Base-by-base conservation (phyloP, 139 green algal species). In the Zygnema circumcarinatum region DNA sequence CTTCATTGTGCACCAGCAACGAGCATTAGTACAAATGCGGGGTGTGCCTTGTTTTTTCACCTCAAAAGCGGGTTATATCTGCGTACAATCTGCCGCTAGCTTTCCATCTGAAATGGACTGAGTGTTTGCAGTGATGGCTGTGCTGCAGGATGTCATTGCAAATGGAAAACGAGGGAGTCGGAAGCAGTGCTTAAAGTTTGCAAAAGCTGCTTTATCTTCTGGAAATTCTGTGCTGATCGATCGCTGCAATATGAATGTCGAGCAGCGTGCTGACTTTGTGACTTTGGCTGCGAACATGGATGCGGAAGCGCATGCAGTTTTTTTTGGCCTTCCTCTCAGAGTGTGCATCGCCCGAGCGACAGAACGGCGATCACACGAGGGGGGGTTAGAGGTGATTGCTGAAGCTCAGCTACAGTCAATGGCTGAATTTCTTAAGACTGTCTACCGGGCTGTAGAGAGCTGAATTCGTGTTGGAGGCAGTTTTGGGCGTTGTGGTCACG, bases 201-300 rank as follows among this genome's bases (percentile, higher is more conserved):
- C 89, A 1, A 33, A 20, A 0, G 3, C n/a, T 21, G 91, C 92
- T 0, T 81, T 97, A 29, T n/a, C 31, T 0, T 36, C 53, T 0
- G 88, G 93, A 0, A 21, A 36, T 0, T 81, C 84, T 79, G 90
- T 93, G 39, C 52, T 96, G 7, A 88, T 96, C 3, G 94, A 97
- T 91, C 88, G 94, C n/a, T 95, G 90, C 73, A 94, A 98, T 75
- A 72, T 89, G 0, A 86, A 92, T 76, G 32, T 39, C 1, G 76
- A 90, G 42, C 95, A 98, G 91, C 93, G 95, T 25, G 41, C 38
- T 16, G 67, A 92, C 21, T 96, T 97, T 62, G 1, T 95, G 7
- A 31, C 56, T 3, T 80, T 95, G 29, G 94, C 93, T 32, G 47
- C 69, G 2, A 25, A 35, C 25, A 83, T 53, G 36, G 47, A 16